A percentile compares a stretch with the other conserved stretches of the same genome.
Conservation (phyloP, 179 eudicot species). For the Beta lomatogona region DNA sequence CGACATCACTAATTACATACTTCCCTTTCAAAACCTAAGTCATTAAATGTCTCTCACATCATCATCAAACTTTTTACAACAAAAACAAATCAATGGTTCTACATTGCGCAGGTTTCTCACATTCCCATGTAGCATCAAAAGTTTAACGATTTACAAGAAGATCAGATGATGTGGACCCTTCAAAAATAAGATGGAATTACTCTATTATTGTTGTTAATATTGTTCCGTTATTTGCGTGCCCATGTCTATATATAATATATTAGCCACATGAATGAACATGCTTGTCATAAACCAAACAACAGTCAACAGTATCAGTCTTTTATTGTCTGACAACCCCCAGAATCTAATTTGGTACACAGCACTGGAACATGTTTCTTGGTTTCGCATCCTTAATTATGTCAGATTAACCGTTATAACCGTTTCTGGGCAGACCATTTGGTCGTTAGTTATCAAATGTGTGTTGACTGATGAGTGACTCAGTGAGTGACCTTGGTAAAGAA, state of each 20-base stretch:
- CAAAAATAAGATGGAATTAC: neutral
- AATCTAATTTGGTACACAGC: neutral
- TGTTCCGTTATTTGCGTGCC: conserved; percentile 10
- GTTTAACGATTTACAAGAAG: conserved; percentile 14
- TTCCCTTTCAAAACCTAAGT: conserved; percentile 9
- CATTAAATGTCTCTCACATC: conserved; percentile 10
- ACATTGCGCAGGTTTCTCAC: neutral
- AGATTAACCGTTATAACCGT: conserved; percentile 11
- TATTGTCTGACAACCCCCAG: conserved; percentile 6
- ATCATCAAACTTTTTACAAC: neutral
- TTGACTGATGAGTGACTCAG: neutral
- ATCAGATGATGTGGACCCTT: conserved; percentile 12
- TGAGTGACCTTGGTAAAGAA: conserved; percentile 10
- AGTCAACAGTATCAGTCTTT: neutral
- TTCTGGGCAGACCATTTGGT: neutral
- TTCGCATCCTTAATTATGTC: neutral
- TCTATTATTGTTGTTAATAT: too few species aligned
- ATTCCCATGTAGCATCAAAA: conserved; percentile 12
- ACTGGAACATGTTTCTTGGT: conserved; percentile 2
- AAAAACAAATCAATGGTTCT: neutral
- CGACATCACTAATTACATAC: neutral
- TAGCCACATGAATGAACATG: conserved; percentile 19
- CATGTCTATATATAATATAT: neutral
- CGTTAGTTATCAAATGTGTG: neutral
- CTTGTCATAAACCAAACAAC: conserved; percentile 3